A percentile compares a stretch with the other conserved stretches of the same genome.
phyloP scores from a whole-genome alignment of 768 basidiomycete species.

The Leccinum sublutescens region DNA sequence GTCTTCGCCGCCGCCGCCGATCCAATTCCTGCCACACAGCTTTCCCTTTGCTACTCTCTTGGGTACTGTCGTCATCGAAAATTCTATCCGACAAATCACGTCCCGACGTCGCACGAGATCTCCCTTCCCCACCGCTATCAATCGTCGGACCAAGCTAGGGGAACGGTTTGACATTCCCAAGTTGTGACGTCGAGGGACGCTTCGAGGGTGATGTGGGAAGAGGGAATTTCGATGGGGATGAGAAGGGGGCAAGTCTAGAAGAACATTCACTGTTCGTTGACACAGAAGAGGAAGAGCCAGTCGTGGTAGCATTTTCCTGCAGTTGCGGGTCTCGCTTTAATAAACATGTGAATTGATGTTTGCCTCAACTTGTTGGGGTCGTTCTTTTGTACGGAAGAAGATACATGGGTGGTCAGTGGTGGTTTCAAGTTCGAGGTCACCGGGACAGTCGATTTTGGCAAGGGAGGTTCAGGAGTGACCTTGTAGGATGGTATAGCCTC shows the following conservation, averaged over 20 bases:
- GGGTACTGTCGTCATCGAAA: background rate
- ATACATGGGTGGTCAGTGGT: background rate
- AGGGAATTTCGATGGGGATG: slow-evolving; percentile 32
- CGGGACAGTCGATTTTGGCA: slow-evolving; percentile 3
- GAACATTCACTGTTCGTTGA: slow-evolving; percentile 9
- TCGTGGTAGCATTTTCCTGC: too few relatives aligned
- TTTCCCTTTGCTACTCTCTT: slow-evolving; percentile 12
- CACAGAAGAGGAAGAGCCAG: background rate
- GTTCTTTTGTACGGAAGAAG: slow-evolving; percentile 10
- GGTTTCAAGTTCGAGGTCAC: background rate
- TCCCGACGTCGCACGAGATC: slow-evolving; percentile 7
- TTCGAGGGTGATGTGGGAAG: slow-evolving; percentile 23
- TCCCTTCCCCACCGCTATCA: slow-evolving; percentile 8
- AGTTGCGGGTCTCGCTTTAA: slow-evolving; percentile 10
- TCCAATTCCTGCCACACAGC: slow-evolving; percentile 17
- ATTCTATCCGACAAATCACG: slow-evolving; percentile 46
- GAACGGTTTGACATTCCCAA: slow-evolving; percentile 2
- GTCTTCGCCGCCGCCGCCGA: slow-evolving; percentile 2
- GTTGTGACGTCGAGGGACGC: slow-evolving; percentile 10
- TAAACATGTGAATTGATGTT: slow-evolving; percentile 21
- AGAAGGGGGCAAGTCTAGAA: slow-evolving; percentile 4
- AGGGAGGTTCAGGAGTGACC: slow-evolving; percentile 4
- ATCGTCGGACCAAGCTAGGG: slow-evolving; percentile 4
- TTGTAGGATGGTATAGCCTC: slow-evolving; percentile 4
- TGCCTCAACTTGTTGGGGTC: slow-evolving; percentile 18